These are phyloP conservation scores for Orbilia ellipsospora DNA, from an alignment of 2,329 filamentous ascomycete species.

Conservation along the genomic window DNA sequence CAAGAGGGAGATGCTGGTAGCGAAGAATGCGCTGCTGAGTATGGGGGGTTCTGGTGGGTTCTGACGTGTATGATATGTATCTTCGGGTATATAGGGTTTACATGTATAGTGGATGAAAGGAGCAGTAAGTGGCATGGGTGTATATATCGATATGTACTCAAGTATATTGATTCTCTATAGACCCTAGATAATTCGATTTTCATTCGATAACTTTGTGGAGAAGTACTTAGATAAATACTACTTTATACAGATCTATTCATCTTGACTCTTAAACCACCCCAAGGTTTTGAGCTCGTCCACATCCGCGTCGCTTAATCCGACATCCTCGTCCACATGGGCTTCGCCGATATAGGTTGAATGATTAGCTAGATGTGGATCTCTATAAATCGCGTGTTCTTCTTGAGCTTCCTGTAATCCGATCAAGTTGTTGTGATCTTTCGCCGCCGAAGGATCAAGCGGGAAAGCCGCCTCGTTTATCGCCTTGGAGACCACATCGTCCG, in stretches of 20 bases:
- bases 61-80: not conserved
- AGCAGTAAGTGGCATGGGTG: too few species aligned
- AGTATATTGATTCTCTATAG: too few species aligned
- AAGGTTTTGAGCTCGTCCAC: slow-evolving; percentile 20
- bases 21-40: slow-evolving; percentile 28
- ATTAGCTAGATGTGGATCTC: slow-evolving; percentile 31
- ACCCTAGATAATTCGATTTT: too few species aligned
- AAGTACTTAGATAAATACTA: not conserved
- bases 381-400: slow-evolving; percentile 38
- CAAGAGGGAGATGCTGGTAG: slow-evolving; percentile 37
- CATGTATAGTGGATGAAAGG: not conserved
- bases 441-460: slow-evolving; percentile 36
- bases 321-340: slow-evolving; percentile 14
- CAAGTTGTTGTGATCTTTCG: slow-evolving; percentile 20
- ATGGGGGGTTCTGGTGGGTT: slow-evolving; percentile 28
- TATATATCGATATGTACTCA: too few species aligned
- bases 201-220: not conserved
- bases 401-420: slow-evolving; percentile 41
- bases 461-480: slow-evolving; percentile 12
- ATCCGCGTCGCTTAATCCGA: slow-evolving; percentile 36
- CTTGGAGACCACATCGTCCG: slow-evolving; percentile 32
- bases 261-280: not conserved
- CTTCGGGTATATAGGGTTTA: not conserved
- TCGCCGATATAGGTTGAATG: slow-evolving; percentile 36
- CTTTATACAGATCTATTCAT: not conserved